phyloP scores from a whole-genome alignment of 2,329 filamentous ascomycete genomes.

The Fusarium lateritium region DNA sequence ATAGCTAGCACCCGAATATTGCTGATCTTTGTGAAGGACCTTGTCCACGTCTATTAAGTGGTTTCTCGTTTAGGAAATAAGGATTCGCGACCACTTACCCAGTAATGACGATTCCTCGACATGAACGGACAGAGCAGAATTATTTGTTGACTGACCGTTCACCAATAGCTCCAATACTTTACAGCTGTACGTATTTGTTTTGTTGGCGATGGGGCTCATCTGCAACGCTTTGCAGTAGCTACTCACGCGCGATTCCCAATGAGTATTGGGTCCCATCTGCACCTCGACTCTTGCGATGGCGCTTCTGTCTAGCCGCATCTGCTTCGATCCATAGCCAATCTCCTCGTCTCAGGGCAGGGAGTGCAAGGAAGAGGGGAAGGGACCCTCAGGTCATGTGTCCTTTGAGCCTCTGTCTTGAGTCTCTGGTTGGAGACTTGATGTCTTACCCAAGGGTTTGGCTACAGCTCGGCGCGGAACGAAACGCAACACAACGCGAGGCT shows the following conservation, averaged over 20 bases:
- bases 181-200: slow-evolving; percentile 13
- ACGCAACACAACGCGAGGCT: slow-evolving; percentile 18
- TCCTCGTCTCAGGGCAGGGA: slow-evolving; percentile 46
- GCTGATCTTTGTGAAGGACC: slow-evolving; percentile 20
- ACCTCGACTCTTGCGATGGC: slow-evolving; percentile 42
- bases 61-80: slow-evolving; percentile 20
- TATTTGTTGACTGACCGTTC: slow-evolving; percentile 18
- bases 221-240: slow-evolving; percentile 18
- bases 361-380: slow-evolving; percentile 37
- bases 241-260: slow-evolving; percentile 34
- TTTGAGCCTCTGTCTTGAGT: slow-evolving; percentile 16
- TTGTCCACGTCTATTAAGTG: slow-evolving; percentile 19
- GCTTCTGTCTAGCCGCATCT: slow-evolving; percentile 48
- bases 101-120: slow-evolving; percentile 22
- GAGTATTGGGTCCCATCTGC: slow-evolving; percentile 38
- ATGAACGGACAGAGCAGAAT: neutral
- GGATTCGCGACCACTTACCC: slow-evolving; percentile 18
- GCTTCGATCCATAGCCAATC: slow-evolving; percentile 45
- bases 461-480: slow-evolving; percentile 29
- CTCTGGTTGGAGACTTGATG: slow-evolving; percentile 7
- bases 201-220: slow-evolving; percentile 30
- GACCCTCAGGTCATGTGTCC: slow-evolving; percentile 32
- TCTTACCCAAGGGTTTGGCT: no score
- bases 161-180: slow-evolving; percentile 26
- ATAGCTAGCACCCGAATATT: slow-evolving; percentile 19